Evolutionary conservation across 2,329 filamentous ascomycete species (phyloP), one percentile per base, ranked within the genome.

Genomic region (Aspergillus carbonarius): DNA sequence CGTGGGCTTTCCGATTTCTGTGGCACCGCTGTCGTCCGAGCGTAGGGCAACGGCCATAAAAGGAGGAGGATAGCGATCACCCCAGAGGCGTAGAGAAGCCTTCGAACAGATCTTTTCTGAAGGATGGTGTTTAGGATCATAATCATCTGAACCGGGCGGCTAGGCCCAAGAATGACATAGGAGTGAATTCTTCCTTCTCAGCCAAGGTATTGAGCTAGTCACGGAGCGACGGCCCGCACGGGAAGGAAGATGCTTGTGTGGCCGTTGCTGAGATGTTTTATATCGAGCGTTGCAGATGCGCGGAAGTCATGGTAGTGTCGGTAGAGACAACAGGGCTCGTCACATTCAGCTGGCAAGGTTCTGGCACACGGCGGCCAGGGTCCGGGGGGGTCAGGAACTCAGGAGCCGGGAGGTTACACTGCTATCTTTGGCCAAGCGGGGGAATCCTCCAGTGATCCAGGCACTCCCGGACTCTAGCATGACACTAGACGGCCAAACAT

Each of bases 71-170:
- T 47, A 8, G 12, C 32, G 23, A 55, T 51, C 37, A 51, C 47
- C 1, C 52, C 52, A 9, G 52, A 2, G 12, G 37, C 13, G 34
- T 47, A 51, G 12, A 47, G 37, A 12, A 55, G 8, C 20, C 46
- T 17, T 2, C 56, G 57, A 15, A 18, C 20, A 46, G 32, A 12
- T 23, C 57, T 10, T 46, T 47, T 49, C 13, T 55, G 51, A 27
- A 27, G 30, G 9, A 12, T 18, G 30, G 42, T 17, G 63, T 64
- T 39, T 25, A 54, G 48, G 13, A 18, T 18, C 51, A 59, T 55
- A 13, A 12, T 53, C 5, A 32, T 12, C 7, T 39, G n/a, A n/a
- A 15, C 13, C 23, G 37, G 25, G 18, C 17, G 13, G 27, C n/a
- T 9, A 48, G 46, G 17, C 23, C 10, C 7, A 25, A n/a, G 23